These are phyloP conservation scores for Kwoniella bestiolae DNA, from an alignment of 768 basidiomycete genomes.

Conservation along the genomic window DNA sequence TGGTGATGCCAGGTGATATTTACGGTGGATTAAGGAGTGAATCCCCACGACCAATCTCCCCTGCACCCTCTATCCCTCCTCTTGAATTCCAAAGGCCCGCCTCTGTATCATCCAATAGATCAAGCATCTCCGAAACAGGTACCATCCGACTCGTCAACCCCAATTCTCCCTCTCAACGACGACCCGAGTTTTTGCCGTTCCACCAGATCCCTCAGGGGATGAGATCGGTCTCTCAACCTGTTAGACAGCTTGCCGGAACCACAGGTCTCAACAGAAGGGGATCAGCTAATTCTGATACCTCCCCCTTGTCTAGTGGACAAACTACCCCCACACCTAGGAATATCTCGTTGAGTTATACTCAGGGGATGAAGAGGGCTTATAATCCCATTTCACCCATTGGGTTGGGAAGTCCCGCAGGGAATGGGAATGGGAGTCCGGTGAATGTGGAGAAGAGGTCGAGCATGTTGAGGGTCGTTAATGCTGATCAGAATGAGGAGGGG, in stretches of 20 bases:
- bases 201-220: not conserved
- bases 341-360: slow-evolving; percentile 11
- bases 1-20: slow-evolving; percentile 1
- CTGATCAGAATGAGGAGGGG: slow-evolving; percentile 25
- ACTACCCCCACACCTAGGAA: slow-evolving; percentile 25
- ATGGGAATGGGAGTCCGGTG: not conserved
- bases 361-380: slow-evolving; percentile 13
- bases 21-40: slow-evolving; percentile 2
- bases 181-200: slow-evolving; percentile 23
- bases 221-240: slow-evolving; percentile 18
- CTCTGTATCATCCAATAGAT: not conserved
- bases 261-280: slow-evolving; percentile 21
- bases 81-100: slow-evolving; percentile 35
- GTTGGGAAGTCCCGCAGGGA: not conserved
- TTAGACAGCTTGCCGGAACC: slow-evolving; percentile 29
- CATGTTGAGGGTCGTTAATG: slow-evolving; percentile 37
- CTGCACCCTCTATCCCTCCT: slow-evolving; percentile 34
- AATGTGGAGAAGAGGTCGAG: slow-evolving; percentile 27
- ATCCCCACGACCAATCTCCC: slow-evolving; percentile 17
- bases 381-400: not conserved
- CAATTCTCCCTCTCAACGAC: slow-evolving; percentile 20
- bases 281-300: slow-evolving; percentile 17
- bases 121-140: slow-evolving; percentile 14
- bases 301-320: slow-evolving; percentile 24
- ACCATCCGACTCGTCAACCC: slow-evolving; percentile 35